Base-by-base conservation (phyloP, 1,284 basidiomycete genomes). In the Ganoderma leucocontextum region DNA sequence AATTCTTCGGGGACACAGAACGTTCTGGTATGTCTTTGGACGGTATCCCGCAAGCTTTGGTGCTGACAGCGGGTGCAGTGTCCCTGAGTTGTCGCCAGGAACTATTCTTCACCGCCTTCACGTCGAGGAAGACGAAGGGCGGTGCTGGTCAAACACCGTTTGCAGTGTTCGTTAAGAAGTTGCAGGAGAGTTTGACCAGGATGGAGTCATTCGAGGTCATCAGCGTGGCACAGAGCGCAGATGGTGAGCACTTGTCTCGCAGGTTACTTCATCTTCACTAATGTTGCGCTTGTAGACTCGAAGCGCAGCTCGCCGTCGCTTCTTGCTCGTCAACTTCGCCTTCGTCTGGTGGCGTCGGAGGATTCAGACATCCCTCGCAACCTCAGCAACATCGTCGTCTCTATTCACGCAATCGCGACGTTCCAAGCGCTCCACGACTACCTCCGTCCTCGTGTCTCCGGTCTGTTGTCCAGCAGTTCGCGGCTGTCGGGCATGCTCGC, bases 381-480 rank as follows among this genome's bases (percentile, higher is more conserved):
- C 75, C 86, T 95, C 67, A 91, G 93, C 73, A 95, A 95, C 72
- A 93, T 98, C 73, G 94, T 95, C 59, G 94, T 98, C 42, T 98
- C 96, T 4, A 97, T 98, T 69, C 96, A 98, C 77, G 96, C 96
- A 3, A 97, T 98, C 68, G 96, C 97, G 0, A 97, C 96, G 0
- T 95, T 98, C 85, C 95, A 97, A 79, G 95, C 96, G 0, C 86
- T 98, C 39, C 95, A 97, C 75, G 96, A 97, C 79, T 98, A 98
- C 78, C 87, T 98, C 13, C 91, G 95, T 0, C 96, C 96, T 19
- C 87, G 95, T 9, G 91, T 98, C 29, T 86, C 95, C n/a, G 94
- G 95, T 8, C 80, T 93, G 6, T 80, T 91, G 60, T 86, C 86
- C 8, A 83, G 86, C 67, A 85, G 88, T 36, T 90, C 92, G 17